Evolutionary conservation across 78 protist species (phyloP).

Genomic region (Cyanophora paradoxa): DNA sequence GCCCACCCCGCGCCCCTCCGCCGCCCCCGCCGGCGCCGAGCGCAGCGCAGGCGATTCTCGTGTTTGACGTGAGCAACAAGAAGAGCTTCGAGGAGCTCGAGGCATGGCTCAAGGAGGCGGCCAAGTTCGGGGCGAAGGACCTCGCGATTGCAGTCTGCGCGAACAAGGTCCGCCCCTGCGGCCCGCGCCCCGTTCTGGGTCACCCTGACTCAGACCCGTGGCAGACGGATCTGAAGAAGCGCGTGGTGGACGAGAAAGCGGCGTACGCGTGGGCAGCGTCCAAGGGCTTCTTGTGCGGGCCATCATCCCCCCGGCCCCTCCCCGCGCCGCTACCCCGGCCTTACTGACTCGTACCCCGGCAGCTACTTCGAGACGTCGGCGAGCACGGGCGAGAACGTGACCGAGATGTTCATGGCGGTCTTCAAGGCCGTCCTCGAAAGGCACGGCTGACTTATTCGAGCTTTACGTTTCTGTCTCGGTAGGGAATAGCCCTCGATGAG

Average conservation of each 20-base stretch:
- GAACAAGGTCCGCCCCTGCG: conserved; percentile 31
- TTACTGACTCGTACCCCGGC: not conserved
- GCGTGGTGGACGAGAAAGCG: conserved; percentile 27
- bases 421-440: conserved; percentile 4
- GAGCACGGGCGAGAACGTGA: conserved; percentile 12
- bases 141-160: conserved; percentile 22
- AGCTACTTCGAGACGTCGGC: conserved; percentile 46
- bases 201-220: not conserved
- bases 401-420: conserved; percentile 24
- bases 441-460: no score
- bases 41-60: conserved; percentile 13
- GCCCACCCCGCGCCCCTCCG: not conserved
- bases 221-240: not conserved
- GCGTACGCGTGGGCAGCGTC: conserved; percentile 30
- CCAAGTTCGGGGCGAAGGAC: conserved; percentile 12
- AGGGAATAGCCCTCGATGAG: no score
- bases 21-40: not conserved
- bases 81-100: conserved; percentile 25
- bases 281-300: conserved; percentile 12
- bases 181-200: not conserved
- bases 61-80: conserved; percentile 38
- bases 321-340: not conserved
- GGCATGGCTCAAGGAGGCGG: conserved; percentile 40
- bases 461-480: no score
- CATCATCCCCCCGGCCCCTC: no score